Percentiles rank a stretch among this genome's conserved stretches.
Conservation (phyloP, 768 basidiomycete genomes). For the Phlegmacium glaucopus region DNA sequence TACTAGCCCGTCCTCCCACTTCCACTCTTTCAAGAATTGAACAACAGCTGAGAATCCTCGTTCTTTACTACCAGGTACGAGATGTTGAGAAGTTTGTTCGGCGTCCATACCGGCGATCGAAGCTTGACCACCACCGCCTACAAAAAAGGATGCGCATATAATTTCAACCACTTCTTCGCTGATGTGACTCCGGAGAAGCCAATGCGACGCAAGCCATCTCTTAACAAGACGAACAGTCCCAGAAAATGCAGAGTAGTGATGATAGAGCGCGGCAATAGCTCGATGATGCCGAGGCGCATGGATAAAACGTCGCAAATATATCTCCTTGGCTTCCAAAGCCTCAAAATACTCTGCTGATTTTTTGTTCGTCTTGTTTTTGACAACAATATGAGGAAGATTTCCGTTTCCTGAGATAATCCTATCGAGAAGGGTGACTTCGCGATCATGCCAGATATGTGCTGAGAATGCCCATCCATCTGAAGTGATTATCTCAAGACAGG, state of each 20-base stretch:
- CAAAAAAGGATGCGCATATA: slow-evolving; percentile 75
- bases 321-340: slow-evolving; percentile 52
- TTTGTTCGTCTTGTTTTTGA: slow-evolving; percentile 28
- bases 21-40: slow-evolving; percentile 76
- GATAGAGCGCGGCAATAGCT: slow-evolving; percentile 73
- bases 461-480: slow-evolving; percentile 86
- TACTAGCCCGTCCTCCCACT: slow-evolving; percentile 70
- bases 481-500: slow-evolving; percentile 73
- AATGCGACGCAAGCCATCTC: slow-evolving; percentile 90
- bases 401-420: slow-evolving; percentile 50
- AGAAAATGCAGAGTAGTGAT: slow-evolving; percentile 75
- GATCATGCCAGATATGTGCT: slow-evolving; percentile 81
- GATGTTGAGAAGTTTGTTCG: slow-evolving; percentile 33
- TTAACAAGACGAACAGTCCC: slow-evolving; percentile 87
- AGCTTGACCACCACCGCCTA: slow-evolving; percentile 36
- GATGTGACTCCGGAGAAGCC: slow-evolving; percentile 74
- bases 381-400: slow-evolving; percentile 35
- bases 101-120: slow-evolving; percentile 19
- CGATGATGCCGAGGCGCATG: slow-evolving; percentile 84
- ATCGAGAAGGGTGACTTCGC: slow-evolving; percentile 78
- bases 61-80: slow-evolving; percentile 72
- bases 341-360: slow-evolving; percentile 49
- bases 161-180: slow-evolving; percentile 81
- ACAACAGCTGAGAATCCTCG: slow-evolving; percentile 77
- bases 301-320: slow-evolving; percentile 70